A percentile compares a stretch with the other conserved stretches of the same genome.
Conservation (phyloP, 2,329 filamentous ascomycete species). For the Alternaria sp. region DNA sequence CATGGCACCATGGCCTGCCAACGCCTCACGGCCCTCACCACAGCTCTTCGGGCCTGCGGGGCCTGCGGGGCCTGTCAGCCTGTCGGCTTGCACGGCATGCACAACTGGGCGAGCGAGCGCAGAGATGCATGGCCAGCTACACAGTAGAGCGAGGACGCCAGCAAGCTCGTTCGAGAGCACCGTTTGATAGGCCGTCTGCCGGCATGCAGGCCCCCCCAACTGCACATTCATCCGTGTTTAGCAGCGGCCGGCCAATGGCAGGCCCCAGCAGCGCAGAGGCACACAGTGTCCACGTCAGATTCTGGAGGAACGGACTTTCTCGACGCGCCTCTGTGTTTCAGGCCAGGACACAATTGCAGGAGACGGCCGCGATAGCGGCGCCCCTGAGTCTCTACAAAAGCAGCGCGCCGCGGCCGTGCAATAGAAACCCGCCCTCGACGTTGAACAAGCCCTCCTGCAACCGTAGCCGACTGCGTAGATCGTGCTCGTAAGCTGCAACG, state of each 20-base stretch:
- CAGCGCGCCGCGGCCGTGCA: constrained; percentile 19
- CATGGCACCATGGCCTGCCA: constrained; percentile 19
- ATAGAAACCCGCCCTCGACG: constrained; percentile 4
- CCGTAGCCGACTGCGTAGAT: constrained; percentile 9
- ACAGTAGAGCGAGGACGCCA: background rate
- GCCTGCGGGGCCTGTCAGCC: constrained; percentile 11
- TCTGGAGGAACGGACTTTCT: constrained; percentile 27
- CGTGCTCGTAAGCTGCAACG: constrained; percentile 33
- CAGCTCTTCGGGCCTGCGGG: constrained; percentile 6
- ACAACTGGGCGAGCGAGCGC: background rate
- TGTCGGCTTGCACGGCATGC: constrained; percentile 15
- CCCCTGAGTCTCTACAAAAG: constrained; percentile 31
- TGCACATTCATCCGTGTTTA: constrained; percentile 30
- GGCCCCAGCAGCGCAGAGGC: constrained; percentile 9
- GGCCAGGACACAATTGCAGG: constrained; percentile 23
- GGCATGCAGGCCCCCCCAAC: constrained; percentile 16
- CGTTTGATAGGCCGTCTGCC: constrained; percentile 15
- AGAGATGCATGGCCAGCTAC: no score
- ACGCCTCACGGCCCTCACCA: constrained; percentile 24
- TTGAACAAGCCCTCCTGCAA: constrained; percentile 6
- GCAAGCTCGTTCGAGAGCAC: constrained; percentile 5
- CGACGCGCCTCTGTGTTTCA: constrained; percentile 48
- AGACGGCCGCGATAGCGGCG: constrained; percentile 7
- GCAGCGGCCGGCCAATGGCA: constrained; percentile 24
- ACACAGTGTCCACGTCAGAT: constrained; percentile 44